These are phyloP conservation scores for Tubosaeta sp. DNA, from an alignment of 768 basidiomycete species.

Conservation along the genomic window DNA sequence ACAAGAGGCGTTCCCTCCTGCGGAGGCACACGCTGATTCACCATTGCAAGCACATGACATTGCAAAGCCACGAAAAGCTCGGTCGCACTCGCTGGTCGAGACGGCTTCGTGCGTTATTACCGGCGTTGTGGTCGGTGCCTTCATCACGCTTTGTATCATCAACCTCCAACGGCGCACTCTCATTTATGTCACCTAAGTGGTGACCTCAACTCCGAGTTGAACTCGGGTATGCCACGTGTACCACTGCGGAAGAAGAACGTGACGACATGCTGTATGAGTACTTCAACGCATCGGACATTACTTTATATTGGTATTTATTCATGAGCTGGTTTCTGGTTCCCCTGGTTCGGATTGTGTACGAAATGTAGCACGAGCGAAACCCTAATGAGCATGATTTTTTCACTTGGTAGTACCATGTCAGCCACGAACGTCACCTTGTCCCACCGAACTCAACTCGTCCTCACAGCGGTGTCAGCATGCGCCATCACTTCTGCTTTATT, in stretches of 20 bases:
- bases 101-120: constrained; percentile 48
- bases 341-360: constrained; percentile 2
- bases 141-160: constrained; percentile 49
- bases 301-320: constrained; percentile 29
- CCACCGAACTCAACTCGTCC: constrained; percentile 61
- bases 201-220: not conserved
- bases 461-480: constrained; percentile 63
- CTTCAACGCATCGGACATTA: constrained; percentile 8
- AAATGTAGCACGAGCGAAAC: not conserved
- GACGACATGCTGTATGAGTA: constrained; percentile 18
- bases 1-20: constrained; percentile 14
- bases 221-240: not conserved
- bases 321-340: constrained; percentile 8
- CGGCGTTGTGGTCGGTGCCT: constrained; percentile 58
- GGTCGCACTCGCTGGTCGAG: constrained; percentile 25
- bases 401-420: too few relatives aligned
- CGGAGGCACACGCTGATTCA: constrained; percentile 10
- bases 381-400: not conserved
- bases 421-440: constrained; percentile 28
- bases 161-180: constrained; percentile 46
- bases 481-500: constrained; percentile 55
- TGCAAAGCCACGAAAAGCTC: constrained; percentile 16
- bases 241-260: not conserved
- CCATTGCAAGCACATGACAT: constrained; percentile 2
- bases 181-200: constrained; percentile 32